These are phyloP conservation scores for Diaporthe velutina DNA, from an alignment of 2,329 filamentous ascomycete genomes.

Conservation along the genomic window DNA sequence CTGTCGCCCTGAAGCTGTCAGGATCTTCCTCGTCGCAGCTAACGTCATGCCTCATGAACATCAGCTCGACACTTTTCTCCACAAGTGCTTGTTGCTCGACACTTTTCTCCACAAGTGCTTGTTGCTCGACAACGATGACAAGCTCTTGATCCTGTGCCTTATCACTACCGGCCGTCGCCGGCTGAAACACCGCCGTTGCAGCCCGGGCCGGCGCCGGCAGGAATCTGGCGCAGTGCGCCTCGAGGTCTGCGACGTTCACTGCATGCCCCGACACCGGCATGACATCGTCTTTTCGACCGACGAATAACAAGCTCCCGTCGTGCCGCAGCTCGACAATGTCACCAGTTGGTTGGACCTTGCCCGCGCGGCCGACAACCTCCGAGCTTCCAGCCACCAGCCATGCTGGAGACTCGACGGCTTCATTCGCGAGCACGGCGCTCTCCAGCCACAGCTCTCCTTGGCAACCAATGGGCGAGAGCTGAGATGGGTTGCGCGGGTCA, in stretches of 20 bases:
- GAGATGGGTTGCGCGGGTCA: constrained; percentile 47
- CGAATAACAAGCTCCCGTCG: constrained; percentile 45
- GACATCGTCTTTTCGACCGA: constrained; percentile 46
- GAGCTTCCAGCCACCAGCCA: constrained; percentile 53
- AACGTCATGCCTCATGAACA: constrained; percentile 44
- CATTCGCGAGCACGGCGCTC: constrained; percentile 48
- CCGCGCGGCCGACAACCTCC: constrained; percentile 46
- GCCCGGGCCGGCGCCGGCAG: constrained; percentile 49
- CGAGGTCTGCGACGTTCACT: constrained; percentile 55
- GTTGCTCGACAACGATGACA: constrained; percentile 52
- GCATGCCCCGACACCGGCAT: constrained; percentile 52
- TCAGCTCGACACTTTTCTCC: constrained; percentile 43
- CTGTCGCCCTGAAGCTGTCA: constrained; percentile 40
- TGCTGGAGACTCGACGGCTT: constrained; percentile 46
- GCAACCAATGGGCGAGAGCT: constrained; percentile 56
- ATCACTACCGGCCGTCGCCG: not conserved
- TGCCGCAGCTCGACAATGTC: constrained; percentile 46
- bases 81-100: constrained; percentile 43
- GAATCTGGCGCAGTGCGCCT: constrained; percentile 51
- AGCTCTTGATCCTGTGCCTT: constrained; percentile 38
- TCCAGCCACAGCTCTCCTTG: constrained; percentile 56
- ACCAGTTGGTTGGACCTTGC: constrained; percentile 45
- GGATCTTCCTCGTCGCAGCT: constrained; percentile 40
- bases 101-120: constrained; percentile 43
- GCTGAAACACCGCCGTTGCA: constrained; percentile 45